Conservation (phyloP, 164 flowering plant genomes). For the Litsea cubeba region DNA sequence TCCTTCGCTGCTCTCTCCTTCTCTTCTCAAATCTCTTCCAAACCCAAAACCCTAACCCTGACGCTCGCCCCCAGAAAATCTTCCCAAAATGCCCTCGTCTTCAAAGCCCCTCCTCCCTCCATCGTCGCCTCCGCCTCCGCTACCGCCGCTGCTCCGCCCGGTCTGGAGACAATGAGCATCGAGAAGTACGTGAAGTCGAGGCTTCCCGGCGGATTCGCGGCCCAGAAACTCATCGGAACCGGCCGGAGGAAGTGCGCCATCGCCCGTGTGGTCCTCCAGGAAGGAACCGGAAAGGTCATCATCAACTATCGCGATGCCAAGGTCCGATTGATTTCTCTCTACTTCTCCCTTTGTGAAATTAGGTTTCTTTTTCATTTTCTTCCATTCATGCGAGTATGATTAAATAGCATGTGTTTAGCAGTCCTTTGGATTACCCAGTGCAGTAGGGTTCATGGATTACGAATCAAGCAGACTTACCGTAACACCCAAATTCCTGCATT, state of each 20-base stretch:
- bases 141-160: slow-evolving; percentile 24
- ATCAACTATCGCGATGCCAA: slow-evolving; percentile 90
- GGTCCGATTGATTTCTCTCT: slow-evolving; percentile 30
- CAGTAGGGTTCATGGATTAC: too few species aligned
- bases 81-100: slow-evolving; percentile 4
- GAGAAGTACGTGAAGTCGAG: slow-evolving; percentile 67
- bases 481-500: too few species aligned
- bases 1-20: slow-evolving; percentile 66
- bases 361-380: not conserved
- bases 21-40: slow-evolving; percentile 52
- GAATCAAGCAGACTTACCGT: too few species aligned
- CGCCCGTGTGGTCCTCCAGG: slow-evolving; percentile 91
- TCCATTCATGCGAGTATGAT: too few species aligned
- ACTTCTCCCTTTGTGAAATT: not conserved
- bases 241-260: slow-evolving; percentile 85
- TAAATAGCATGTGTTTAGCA: too few species aligned
- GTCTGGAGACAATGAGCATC: slow-evolving; percentile 37
- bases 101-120: slow-evolving; percentile 17
- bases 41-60: slow-evolving; percentile 37
- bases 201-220: slow-evolving; percentile 93
- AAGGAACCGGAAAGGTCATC: slow-evolving; percentile 75
- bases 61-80: slow-evolving; percentile 24
- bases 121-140: slow-evolving; percentile 29
- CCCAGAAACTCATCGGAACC: slow-evolving; percentile 73
- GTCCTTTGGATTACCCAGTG: too few species aligned